Evolutionary conservation across 257 asterid genomes (phyloP), one percentile per base, ranked within the genome.

Genomic region (Salvia rosmarinus): DNA sequence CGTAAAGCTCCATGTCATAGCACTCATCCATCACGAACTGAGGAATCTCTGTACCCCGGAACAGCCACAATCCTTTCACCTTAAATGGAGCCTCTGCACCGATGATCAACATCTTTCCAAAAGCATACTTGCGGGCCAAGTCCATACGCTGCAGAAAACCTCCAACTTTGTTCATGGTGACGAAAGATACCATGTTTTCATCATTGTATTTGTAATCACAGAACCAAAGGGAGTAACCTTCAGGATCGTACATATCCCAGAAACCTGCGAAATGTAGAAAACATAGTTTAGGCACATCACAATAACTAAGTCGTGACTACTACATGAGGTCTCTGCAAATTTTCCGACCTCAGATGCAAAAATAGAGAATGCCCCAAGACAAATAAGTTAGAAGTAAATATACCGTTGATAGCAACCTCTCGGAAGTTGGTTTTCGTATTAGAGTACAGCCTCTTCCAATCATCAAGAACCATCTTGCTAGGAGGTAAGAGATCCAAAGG

Each of bases 241-340:
- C 99, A 0, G 96, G 96, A 59, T 94, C 99, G 40, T 84, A 94
- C 99, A 94, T 94, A 66, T 94, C 97, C 99, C 97, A 94, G 50
- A 94, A 94, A 30, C 99, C 99, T 94, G 82, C 51, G 79, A 61
- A 59, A 5, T 19, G n/a, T 4, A 5, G 4, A n/a, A 5, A 34
- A 47, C 5, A 3, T 20, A 43, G 10, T 58, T 6, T 6, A 34
- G 28, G 16, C 11, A 19, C 8, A 25, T 50, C 57, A 5, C 11
- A 17, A 6, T 17, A 2, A 43, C 14, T 64, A 14, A 7, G 14
- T n/a, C 6, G 20, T 51, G 50, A 19, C 11, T 1, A 19, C 10
- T 16, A 9, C n/a, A n/a, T 2, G n/a, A 4, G 67, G 12, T 12
- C 6, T 20, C 6, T 20, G 23, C 32, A 46, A 4, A 5, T 42